phyloP scores from a whole-genome alignment of 345 rosid species.

The Gossypium ekmanianum region DNA sequence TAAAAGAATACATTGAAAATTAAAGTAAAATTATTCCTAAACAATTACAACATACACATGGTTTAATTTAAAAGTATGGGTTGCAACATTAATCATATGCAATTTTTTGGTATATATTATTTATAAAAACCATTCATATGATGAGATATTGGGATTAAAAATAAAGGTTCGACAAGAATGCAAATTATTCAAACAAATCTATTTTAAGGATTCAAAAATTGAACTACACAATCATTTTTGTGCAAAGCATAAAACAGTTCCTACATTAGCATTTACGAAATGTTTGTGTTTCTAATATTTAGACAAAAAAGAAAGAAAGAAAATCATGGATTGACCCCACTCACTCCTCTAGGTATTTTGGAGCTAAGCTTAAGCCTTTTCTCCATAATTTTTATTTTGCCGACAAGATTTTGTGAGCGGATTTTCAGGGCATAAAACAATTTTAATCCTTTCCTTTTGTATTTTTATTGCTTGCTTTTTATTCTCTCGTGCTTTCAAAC shows the following conservation, averaged over 20 bases:
- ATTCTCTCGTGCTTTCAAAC: slow-evolving; percentile 7
- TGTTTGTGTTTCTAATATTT: not conserved
- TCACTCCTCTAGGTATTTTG: slow-evolving; percentile 5
- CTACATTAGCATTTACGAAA: slow-evolving; percentile 4
- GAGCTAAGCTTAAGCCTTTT: slow-evolving; percentile 11
- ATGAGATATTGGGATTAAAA: not conserved
- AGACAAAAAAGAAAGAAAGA: not conserved
- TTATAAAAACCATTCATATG: too few species aligned
- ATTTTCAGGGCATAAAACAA: slow-evolving; percentile 13
- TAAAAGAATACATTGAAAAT: too few species aligned
- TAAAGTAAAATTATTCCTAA: too few species aligned
- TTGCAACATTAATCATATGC: too few species aligned
- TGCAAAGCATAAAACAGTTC: not conserved
- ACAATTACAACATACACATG: too few species aligned
- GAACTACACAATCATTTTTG: not conserved
- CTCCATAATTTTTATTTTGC: not conserved
- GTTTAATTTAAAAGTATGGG: too few species aligned
- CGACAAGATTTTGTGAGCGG: slow-evolving; percentile 17
- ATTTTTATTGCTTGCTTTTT: not conserved
- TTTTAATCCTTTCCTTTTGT: slow-evolving; percentile 13
- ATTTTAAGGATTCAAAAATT: not conserved
- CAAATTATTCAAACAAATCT: not conserved
- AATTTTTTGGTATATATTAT: not conserved
- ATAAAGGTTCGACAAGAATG: not conserved
- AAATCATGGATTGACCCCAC: not conserved